Evolutionary conservation across 495 filamentous ascomycete species (phyloP).

Genomic region (Aspergillus baeticus): DNA sequence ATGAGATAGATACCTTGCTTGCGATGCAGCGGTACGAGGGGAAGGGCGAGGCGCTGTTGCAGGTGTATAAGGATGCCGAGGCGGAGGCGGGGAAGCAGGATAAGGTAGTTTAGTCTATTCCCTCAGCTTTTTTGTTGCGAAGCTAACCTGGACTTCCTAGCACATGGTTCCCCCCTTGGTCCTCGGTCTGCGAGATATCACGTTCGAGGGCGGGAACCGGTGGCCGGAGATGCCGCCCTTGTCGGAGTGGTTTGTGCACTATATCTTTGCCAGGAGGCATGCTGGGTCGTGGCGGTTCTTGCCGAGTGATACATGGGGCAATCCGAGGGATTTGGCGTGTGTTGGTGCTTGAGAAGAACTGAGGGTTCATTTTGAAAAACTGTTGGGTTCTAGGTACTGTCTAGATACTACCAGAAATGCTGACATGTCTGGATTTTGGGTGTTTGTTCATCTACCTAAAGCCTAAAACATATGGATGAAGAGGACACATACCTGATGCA

Average conservation of each 20-base stretch:
- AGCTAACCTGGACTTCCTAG: background rate
- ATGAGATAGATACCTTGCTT: background rate
- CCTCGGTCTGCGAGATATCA: background rate
- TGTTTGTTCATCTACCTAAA: too few species aligned
- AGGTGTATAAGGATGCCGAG: background rate
- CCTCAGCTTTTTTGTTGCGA: background rate
- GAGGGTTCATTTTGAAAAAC: too few species aligned
- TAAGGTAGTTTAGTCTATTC: background rate
- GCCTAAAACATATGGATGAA: too few species aligned
- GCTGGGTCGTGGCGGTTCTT: background rate
- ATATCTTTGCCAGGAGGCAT: background rate
- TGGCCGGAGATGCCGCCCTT: conserved; percentile 3
- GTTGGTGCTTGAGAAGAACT: background rate
- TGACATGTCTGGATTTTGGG: too few species aligned
- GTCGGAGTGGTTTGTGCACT: background rate
- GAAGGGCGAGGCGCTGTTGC: background rate
- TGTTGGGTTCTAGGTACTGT: too few species aligned
- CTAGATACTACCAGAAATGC: too few species aligned
- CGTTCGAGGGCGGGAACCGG: background rate
- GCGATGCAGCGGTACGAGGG: background rate
- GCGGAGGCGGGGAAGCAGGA: conserved; percentile 3
- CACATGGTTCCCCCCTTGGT: conserved; percentile 6
- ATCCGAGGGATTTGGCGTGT: background rate
- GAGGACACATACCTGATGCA: too few species aligned
- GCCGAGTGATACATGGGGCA: conserved; percentile 5